Evolutionary conservation across 179 eudicot genomes (phyloP).

Genomic region (Beta lomatogona): DNA sequence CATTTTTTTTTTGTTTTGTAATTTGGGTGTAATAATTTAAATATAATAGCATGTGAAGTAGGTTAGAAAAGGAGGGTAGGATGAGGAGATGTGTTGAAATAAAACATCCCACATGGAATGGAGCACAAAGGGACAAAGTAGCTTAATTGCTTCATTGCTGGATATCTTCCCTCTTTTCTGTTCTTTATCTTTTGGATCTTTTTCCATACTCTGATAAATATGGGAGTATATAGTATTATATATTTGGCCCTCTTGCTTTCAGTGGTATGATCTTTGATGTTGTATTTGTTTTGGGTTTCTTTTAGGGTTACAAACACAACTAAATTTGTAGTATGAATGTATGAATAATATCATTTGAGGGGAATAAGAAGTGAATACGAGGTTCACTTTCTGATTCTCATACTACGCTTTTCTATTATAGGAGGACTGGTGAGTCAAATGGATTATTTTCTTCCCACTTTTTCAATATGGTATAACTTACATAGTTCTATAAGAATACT

Average conservation of each 20-base stretch:
- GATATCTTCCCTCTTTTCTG: conserved; percentile 19
- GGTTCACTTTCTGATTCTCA: no score
- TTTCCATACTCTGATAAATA: not conserved
- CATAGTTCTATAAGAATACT: no score
- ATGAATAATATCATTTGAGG: no score
- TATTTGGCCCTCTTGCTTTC: not conserved
- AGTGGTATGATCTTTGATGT: no score
- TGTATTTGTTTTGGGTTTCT: not conserved
- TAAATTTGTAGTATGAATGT: no score
- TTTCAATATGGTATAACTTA: no score
- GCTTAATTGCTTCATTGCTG: conserved; percentile 38
- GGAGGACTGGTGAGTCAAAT: no score
- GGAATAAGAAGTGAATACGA: no score
- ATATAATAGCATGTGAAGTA: not conserved
- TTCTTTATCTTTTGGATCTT: not conserved
- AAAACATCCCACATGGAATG: conserved; percentile 39
- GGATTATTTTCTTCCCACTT: no score
- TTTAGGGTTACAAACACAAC: no score
- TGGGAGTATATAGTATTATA: not conserved
- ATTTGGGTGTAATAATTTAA: not conserved
- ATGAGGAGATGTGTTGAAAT: conserved; percentile 2
- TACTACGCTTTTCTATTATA: no score
- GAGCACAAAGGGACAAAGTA: conserved; percentile 34
- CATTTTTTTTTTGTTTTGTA: not conserved
- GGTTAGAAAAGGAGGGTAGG: not conserved